A percentile compares a stretch with the other conserved stretches of the same genome.
phyloP scores from a whole-genome alignment of 2,329 filamentous ascomycete genomes.

The Colletotrichum sp. region DNA sequence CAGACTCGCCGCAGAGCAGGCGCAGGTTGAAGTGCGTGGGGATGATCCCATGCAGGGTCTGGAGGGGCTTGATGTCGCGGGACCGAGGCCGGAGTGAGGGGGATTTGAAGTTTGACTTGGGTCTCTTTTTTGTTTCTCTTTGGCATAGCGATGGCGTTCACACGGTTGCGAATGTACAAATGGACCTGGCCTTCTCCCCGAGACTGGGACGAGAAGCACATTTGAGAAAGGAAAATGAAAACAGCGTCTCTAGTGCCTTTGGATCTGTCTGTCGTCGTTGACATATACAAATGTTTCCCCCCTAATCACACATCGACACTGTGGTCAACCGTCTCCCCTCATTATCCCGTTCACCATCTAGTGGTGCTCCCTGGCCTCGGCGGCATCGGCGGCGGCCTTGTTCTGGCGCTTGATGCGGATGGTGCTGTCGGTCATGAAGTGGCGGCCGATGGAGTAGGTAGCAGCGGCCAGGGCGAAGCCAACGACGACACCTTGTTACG shows the following conservation, averaged over 20 bases:
- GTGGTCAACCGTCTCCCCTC: slow-evolving; percentile 8
- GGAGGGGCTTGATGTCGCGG: slow-evolving; percentile 91
- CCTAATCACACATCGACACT: slow-evolving; percentile 21
- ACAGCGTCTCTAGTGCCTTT: slow-evolving; percentile 18
- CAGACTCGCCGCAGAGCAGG: slow-evolving; percentile 61
- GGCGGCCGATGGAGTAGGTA: slow-evolving; percentile 80
- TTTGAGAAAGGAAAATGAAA: slow-evolving; percentile 16
- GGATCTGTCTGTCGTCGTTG: slow-evolving; percentile 21
- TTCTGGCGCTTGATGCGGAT: slow-evolving; percentile 83
- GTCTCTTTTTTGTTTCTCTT: slow-evolving; percentile 17
- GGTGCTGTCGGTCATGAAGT: slow-evolving; percentile 89
- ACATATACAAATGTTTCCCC: slow-evolving; percentile 23
- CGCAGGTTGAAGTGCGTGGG: slow-evolving; percentile 56
- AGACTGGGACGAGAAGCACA: neutral
- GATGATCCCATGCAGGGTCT: slow-evolving; percentile 96
- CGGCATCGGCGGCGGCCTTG: slow-evolving; percentile 38
- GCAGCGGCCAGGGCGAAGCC: slow-evolving; percentile 83
- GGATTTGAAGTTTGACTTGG: slow-evolving; percentile 23
- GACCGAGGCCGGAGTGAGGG: slow-evolving; percentile 76
- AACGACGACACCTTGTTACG: slow-evolving; percentile 76
- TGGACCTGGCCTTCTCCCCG: neutral
- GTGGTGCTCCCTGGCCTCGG: slow-evolving; percentile 37
- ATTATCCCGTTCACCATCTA: slow-evolving; percentile 26
- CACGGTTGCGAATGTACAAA: slow-evolving; percentile 20
- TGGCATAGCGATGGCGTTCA: slow-evolving; percentile 54